phyloP scores from a whole-genome alignment of 2,329 filamentous ascomycete genomes.

The Geosmithia putterillii region DNA sequence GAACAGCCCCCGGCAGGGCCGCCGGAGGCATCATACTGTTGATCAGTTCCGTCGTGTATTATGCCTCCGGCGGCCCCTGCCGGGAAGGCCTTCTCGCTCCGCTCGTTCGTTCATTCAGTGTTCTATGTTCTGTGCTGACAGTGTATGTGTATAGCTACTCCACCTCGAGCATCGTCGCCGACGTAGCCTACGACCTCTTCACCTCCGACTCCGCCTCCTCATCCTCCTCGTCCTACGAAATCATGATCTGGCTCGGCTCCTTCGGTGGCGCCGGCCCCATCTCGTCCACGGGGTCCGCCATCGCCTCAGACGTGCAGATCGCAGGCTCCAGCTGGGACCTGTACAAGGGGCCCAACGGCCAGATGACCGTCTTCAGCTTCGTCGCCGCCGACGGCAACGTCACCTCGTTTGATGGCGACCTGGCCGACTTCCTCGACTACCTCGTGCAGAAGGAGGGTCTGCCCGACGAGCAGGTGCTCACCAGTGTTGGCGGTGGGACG shows the following conservation, averaged over 20 bases:
- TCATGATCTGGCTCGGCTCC: conserved; percentile 47
- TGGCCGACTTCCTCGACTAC: conserved; percentile 45
- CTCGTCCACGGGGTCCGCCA: conserved; percentile 23
- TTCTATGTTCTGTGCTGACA: no score
- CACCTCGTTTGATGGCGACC: conserved; percentile 32
- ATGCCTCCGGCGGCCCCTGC: no score
- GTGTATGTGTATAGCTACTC: no score
- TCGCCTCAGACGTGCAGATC: conserved; percentile 32
- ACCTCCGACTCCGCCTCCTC: conserved; percentile 28
- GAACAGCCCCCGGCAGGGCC: no score
- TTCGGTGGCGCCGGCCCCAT: conserved; percentile 39
- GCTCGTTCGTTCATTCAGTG: no score
- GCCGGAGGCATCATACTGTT: no score
- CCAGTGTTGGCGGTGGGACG: conserved; percentile 39
- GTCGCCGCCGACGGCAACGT: conserved; percentile 15
- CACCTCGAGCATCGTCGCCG: conserved; percentile 33
- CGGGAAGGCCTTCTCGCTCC: no score
- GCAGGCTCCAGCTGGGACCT: conserved; percentile 40
- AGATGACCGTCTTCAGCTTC: conserved; percentile 48
- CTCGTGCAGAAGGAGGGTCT: conserved; percentile 34
- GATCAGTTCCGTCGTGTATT: no score
- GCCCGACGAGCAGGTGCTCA: conserved; percentile 35
- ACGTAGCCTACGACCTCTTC: conserved; percentile 53
- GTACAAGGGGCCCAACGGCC: conserved; percentile 43
- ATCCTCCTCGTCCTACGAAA: conserved; percentile 34